These are phyloP conservation scores for Pyrenophora graminea DNA, from an alignment of 2,329 filamentous ascomycete species.

Conservation along the genomic window DNA sequence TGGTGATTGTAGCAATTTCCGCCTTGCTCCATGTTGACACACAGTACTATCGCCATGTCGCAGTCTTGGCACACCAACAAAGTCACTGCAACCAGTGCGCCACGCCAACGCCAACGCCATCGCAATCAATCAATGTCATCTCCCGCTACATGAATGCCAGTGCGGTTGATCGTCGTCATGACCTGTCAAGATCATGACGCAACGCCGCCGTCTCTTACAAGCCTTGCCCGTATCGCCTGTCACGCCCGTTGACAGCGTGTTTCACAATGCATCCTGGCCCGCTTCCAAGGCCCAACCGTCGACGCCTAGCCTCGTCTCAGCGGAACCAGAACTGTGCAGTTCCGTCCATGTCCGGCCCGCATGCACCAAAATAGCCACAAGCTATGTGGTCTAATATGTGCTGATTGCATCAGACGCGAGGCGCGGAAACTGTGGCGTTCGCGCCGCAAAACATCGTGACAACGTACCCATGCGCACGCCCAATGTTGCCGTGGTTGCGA, in stretches of 20 bases:
- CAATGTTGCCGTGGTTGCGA: too few relatives aligned
- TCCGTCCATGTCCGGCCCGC: constrained; percentile 1
- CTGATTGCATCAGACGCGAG: not conserved
- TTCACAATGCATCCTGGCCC: constrained; percentile 29
- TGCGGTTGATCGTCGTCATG: constrained; percentile 15
- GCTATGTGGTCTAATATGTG: not conserved
- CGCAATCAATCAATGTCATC: too few relatives aligned
- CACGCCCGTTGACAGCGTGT: constrained; percentile 23
- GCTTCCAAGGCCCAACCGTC: constrained; percentile 16
- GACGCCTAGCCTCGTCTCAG: constrained; percentile 6
- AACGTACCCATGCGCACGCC: not conserved
- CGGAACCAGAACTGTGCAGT: too few relatives aligned
- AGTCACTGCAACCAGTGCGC: too few relatives aligned
- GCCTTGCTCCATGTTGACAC: constrained; percentile 1
- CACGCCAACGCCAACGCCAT: too few relatives aligned
- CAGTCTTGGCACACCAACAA: not conserved
- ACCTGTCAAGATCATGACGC: constrained; percentile 20
- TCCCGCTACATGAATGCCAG: not conserved
- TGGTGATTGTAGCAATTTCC: not conserved
- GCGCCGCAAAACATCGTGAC: too few relatives aligned
- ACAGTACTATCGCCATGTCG: not conserved
- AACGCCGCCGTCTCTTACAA: constrained; percentile 16
- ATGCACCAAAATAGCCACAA: constrained; percentile 6
- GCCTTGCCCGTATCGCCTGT: constrained; percentile 21
- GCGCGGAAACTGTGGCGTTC: not conserved